Percentiles rank a stretch among this genome's conserved stretches.
These are phyloP conservation scores for Firmiana major DNA, from an alignment of 345 rosid species.

Conservation along the genomic window DNA sequence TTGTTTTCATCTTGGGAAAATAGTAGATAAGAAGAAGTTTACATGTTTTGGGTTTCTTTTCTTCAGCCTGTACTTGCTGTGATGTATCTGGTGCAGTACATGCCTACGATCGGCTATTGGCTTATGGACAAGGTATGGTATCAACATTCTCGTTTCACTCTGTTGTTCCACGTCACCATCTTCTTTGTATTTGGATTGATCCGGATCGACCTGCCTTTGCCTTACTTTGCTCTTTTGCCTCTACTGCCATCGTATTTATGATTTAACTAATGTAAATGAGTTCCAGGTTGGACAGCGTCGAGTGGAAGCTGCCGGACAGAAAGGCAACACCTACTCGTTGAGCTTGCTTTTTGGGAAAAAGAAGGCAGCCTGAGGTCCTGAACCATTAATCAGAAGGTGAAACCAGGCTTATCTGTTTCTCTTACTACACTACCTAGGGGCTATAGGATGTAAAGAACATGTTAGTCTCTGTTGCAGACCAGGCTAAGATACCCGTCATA, in stretches of 20 bases:
- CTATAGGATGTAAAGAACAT: not conserved
- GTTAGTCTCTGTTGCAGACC: not conserved
- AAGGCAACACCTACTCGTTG: conserved; percentile 73
- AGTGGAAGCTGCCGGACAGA: conserved; percentile 68
- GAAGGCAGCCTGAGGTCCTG: conserved; percentile 56
- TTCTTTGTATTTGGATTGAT: not conserved
- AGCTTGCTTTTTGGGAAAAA: conserved; percentile 62
- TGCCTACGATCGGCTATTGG: conserved; percentile 84
- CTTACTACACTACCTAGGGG: not conserved
- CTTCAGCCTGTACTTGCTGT: conserved; percentile 86
- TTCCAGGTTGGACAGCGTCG: conserved; percentile 72
- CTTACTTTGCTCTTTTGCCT: no score
- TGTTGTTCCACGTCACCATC: not conserved
- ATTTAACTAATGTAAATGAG: not conserved
- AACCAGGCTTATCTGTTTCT: not conserved
- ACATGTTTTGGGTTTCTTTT: conserved; percentile 9
- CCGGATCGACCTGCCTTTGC: no score
- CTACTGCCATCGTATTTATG: not conserved
- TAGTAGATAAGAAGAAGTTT: not conserved
- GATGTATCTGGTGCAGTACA: conserved; percentile 87
- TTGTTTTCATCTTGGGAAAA: not conserved
- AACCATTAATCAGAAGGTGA: not conserved
- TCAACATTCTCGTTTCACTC: not conserved
- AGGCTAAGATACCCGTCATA: no score
- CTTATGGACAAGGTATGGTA: conserved; percentile 70